A percentile compares a stretch with the other conserved stretches of the same genome.
Evolutionary conservation across 108 stramenopile species (phyloP).

Genomic region (Pseudonitzschia multistriata): DNA sequence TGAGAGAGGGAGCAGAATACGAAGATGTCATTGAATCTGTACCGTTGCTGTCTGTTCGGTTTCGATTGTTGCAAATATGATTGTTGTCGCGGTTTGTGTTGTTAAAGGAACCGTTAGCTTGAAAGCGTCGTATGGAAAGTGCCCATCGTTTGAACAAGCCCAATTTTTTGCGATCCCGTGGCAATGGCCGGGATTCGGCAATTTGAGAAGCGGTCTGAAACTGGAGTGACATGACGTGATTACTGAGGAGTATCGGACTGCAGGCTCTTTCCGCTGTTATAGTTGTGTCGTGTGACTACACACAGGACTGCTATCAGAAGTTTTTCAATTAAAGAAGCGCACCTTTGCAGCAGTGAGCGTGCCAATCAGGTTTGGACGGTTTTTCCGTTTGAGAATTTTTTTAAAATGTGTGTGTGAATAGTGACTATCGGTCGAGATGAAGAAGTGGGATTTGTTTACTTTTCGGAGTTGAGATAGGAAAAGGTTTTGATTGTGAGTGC

Average conservation of each 20-base stretch:
- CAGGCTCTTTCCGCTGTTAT: neutral
- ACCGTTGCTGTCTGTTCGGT: neutral
- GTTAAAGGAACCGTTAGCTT: neutral
- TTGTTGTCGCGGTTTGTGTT: neutral
- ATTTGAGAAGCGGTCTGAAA: conserved; percentile 1
- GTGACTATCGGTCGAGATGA: neutral
- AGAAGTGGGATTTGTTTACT: neutral
- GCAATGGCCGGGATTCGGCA: conserved; percentile 11
- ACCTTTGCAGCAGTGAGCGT: neutral
- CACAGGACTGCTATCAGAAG: neutral
- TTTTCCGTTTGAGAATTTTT: neutral
- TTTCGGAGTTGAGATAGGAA: neutral
- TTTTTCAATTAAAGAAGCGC: neutral
- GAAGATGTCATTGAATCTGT: neutral
- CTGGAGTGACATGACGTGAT: conserved; percentile 2
- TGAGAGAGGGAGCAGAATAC: neutral
- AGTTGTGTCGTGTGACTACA: neutral
- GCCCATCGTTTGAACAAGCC: conserved; percentile 6
- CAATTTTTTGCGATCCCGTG: conserved; percentile 12
- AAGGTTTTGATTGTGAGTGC: too few species aligned
- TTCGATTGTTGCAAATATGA: neutral
- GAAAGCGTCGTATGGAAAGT: neutral
- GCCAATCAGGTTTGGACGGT: neutral
- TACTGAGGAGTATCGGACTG: neutral
- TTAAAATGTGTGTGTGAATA: neutral